These are phyloP conservation scores for Vigna nakashimae DNA, from an alignment of 306 rosid species.

Conservation along the genomic window DNA sequence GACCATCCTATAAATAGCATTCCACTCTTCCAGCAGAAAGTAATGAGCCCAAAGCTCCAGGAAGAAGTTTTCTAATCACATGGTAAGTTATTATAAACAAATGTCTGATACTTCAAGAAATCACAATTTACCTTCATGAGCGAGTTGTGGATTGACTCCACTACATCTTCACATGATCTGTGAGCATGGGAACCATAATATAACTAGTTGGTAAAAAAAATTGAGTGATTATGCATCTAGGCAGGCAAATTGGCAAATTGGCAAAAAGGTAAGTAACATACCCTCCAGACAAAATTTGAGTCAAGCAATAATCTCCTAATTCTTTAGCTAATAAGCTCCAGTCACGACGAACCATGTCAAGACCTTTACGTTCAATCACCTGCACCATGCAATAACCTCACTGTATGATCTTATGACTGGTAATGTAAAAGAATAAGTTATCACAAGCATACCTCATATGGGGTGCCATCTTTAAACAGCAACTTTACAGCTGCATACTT, in stretches of 20 bases:
- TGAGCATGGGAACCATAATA: constrained; percentile 14
- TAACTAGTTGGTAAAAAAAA: constrained; percentile 8
- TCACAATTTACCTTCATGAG: constrained; percentile 70
- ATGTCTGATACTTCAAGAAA: constrained; percentile 34
- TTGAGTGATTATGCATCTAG: constrained; percentile 9
- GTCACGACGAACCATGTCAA: constrained; percentile 98
- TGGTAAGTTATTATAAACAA: constrained; percentile 27
- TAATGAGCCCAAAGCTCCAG: constrained; percentile 31
- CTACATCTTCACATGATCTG: constrained; percentile 93
- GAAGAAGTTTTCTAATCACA: constrained; percentile 8
- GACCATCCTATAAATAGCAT: constrained; percentile 1
- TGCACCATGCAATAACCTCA: constrained; percentile 47
- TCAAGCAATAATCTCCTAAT: constrained; percentile 87
- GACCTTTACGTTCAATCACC: constrained; percentile 99
- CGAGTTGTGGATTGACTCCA: constrained; percentile 90
- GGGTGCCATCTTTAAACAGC: constrained; percentile 69
- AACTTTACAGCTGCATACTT: constrained; percentile 94
- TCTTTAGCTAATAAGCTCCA: constrained; percentile 98
- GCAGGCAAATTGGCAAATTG: constrained; percentile 30
- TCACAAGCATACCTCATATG: constrained; percentile 72
- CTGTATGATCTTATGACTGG: constrained; percentile 21
- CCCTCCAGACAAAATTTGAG: constrained; percentile 97
- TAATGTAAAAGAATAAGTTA: constrained; percentile 16
- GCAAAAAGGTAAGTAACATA: constrained; percentile 45
- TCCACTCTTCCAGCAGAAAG: not conserved